Evolutionary conservation across 345 rosid genomes (phyloP), one percentile per base, ranked within the genome.

Genomic region (Aegle marmelos): DNA sequence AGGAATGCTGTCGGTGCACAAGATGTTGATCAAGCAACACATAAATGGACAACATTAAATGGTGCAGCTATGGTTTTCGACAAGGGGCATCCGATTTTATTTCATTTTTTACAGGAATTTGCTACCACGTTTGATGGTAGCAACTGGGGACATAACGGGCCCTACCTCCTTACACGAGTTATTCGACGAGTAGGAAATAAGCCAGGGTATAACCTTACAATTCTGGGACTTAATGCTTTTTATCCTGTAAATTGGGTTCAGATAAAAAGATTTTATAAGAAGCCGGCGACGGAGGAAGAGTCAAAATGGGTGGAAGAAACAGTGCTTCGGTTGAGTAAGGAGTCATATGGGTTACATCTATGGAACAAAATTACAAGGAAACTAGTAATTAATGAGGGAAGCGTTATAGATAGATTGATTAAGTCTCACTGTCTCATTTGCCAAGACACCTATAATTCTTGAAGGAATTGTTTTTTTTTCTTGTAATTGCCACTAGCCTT

Each of bases 131-230:
- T 93, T 68, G 84, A 89, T 37, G 98, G 94, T 24, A 90, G 69
- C 45, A 87, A 81, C 76, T 92, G 97, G 93, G 92, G 94, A 1
- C 85, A 92, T 50, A 93, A 89, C 4, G 97, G 95, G 21, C 98
- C 97, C 0, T 86, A 88, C 66, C 41, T 89, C 76, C 86, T 93
- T 9, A 88, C 93, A 21, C 63, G 93, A 75, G 90, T 90, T 21
- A 86, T 81, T 60, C 57, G 72, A 72, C 81, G 77, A 30, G 85
- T 88, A 2, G 81, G 68, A 69, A 83, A 78, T 74, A 79, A 36
- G 2, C 66, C 68, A 11, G 88, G 81, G 0, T 83, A 71, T 66
- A 86, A 85, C 86, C 76, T 90, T 11, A 87, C 88, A 5, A 82
- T 93, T 56, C 41, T 92, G 83, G 82, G 84, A 5, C 93, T 89